These are phyloP conservation scores for Penicillium daleae DNA, from an alignment of 495 filamentous ascomycete species.

Conservation along the genomic window DNA sequence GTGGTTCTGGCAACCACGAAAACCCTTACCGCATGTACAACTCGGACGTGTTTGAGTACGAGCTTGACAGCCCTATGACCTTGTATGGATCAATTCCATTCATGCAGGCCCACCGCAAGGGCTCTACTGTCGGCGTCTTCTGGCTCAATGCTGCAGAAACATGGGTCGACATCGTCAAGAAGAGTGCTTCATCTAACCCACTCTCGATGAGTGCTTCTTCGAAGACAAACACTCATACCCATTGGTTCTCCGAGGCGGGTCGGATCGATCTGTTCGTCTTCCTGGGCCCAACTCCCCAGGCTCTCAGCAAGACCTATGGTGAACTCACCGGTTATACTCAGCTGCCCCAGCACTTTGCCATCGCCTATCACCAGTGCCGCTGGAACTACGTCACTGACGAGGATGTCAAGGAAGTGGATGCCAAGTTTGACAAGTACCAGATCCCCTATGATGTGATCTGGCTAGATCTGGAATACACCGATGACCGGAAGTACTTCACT, in stretches of 20 bases:
- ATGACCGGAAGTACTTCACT: slow-evolving; percentile 96
- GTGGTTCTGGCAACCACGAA: slow-evolving; percentile 79
- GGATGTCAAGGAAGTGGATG: slow-evolving; percentile 93
- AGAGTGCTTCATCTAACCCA: slow-evolving; percentile 74
- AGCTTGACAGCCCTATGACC: slow-evolving; percentile 97
- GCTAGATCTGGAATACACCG: slow-evolving; percentile 96
- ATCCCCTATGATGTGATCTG: slow-evolving; percentile 99
- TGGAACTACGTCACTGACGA: slow-evolving; percentile 99
- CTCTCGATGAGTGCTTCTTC: slow-evolving; percentile 69
- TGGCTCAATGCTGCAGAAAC: slow-evolving; percentile 98
- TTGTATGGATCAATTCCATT: slow-evolving; percentile 93
- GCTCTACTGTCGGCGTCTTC: slow-evolving; percentile 95
- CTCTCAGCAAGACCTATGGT: slow-evolving; percentile 77
- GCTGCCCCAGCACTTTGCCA: slow-evolving; percentile 86
- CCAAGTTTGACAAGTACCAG: slow-evolving; percentile 90
- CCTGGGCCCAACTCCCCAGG: slow-evolving; percentile 81
- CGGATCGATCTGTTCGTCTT: slow-evolving; percentile 92
- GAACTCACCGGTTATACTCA: slow-evolving; percentile 94
- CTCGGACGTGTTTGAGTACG: slow-evolving; percentile 95
- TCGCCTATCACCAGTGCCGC: slow-evolving; percentile 95
- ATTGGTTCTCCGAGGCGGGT: slow-evolving; percentile 95
- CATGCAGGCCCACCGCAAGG: slow-evolving; percentile 94
- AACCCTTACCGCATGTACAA: slow-evolving; percentile 98
- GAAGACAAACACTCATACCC: slow-evolving; percentile 80
- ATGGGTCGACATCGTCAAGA: slow-evolving; percentile 92